Evolutionary conservation across 2,329 filamentous ascomycete genomes (phyloP), one percentile per base, ranked within the genome.

Genomic region (Dothidotthia symphoricarpi): DNA sequence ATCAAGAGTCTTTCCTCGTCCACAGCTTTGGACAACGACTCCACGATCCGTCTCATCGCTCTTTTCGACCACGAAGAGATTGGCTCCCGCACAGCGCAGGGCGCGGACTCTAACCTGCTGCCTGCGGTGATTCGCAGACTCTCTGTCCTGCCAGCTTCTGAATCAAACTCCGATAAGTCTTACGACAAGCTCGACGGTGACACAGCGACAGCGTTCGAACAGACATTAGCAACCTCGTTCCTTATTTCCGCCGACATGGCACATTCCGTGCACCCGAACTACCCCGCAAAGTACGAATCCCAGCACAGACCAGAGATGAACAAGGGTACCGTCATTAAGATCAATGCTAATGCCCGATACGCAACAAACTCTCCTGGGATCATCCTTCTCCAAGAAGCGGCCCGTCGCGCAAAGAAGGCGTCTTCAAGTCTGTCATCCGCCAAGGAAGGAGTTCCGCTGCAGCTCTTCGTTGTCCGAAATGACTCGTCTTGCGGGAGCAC

Each of bases 1-100:
- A 88, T 97, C 56, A 78, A 84, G 48, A 96, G 91, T 0, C 73
- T 94, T 16, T 69, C 75, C 14, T 75, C 80, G 3, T 65, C 78
- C 10, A 70, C 75, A 3, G 77, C 84, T 5, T 77, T 97, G 17
- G 81, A 88, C 28, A 70, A 84, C 15, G 91, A 96, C 60, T 74
- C 80, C 3, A 84, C 81, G 13, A 96, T 97, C 59, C 88, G 93
- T 30, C 75, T 98, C n/a, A 85, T 94, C 52, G 85, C 89, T 24
- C 87, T 91, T 69, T 98, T 98, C 67, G 93, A 98, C 65, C 90
- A 98, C 70, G 93, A 98, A 69, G 93, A 98, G 66, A 93, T 98
- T 59, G 93, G 93, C 36, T 95, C 88, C 45, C 83, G 80, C 41
- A 95, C 89, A 3, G 90, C 91, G 4, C 93, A 98, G 61, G 93